A percentile compares a stretch with the other conserved stretches of the same genome.
Conservation (phyloP, 106 monocot species). For the Dendrobium huoshanense region DNA sequence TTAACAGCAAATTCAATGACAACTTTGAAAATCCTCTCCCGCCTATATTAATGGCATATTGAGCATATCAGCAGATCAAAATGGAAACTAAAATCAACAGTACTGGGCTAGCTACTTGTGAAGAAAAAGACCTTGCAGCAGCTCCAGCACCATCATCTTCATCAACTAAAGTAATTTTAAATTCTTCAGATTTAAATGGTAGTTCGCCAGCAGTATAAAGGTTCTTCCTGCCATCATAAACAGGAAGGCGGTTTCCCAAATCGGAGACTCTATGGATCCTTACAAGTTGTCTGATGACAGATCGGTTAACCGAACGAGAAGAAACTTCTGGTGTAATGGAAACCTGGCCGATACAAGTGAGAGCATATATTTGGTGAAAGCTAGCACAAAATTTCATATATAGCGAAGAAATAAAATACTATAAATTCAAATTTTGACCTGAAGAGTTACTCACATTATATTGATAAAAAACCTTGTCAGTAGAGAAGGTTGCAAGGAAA, state of each 20-base stretch:
- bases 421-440: neutral
- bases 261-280: constrained; percentile 38
- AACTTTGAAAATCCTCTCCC: constrained; percentile 31
- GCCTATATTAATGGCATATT: constrained; percentile 7
- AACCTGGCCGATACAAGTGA: constrained; percentile 37
- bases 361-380: neutral
- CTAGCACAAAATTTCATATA: no score
- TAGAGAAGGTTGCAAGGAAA: constrained; percentile 61
- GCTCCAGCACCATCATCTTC: constrained; percentile 53
- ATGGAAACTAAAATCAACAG: neutral
- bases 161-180: constrained; percentile 59
- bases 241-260: constrained; percentile 79
- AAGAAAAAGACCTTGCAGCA: constrained; percentile 23
- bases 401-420: neutral
- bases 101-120: neutral
- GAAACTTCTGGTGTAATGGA: constrained; percentile 75
- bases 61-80: neutral
- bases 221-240: constrained; percentile 90
- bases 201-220: constrained; percentile 81
- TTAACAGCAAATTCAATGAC: constrained; percentile 31
- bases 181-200: constrained; percentile 64
- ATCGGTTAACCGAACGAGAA: constrained; percentile 73
- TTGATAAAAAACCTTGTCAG: constrained; percentile 82
- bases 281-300: constrained; percentile 74
- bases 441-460: constrained; percentile 52